Evolutionary conservation across 441 rosid genomes (phyloP).

Genomic region (Pelargonium fulgidum): DNA sequence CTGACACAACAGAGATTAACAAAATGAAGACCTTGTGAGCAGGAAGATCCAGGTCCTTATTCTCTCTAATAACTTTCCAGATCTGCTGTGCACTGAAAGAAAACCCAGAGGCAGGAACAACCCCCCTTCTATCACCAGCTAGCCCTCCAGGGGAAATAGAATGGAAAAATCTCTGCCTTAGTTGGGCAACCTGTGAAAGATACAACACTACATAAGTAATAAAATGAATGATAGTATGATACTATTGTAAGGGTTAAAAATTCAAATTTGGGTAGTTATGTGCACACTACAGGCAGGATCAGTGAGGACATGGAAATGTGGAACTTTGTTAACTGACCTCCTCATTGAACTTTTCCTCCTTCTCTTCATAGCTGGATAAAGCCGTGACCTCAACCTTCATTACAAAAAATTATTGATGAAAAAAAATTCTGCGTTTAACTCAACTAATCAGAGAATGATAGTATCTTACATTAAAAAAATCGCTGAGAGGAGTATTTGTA

Average conservation of each 20-base stretch:
- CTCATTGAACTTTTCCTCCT: conserved; percentile 65
- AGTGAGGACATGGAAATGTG: background rate
- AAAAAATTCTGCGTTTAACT: background rate
- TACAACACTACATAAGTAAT: conserved; percentile 10
- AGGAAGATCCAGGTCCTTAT: conserved; percentile 85
- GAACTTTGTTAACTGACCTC: conserved; percentile 43
- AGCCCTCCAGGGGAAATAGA: conserved; percentile 82
- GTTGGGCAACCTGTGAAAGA: conserved; percentile 53
- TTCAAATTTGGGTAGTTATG: conserved; percentile 2
- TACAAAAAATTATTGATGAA: conserved; percentile 14
- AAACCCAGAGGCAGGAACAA: conserved; percentile 85
- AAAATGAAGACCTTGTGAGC: conserved; percentile 58
- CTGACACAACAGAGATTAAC: conserved; percentile 10
- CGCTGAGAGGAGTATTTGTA: conserved; percentile 60
- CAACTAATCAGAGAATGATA: background rate
- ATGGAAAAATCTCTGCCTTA: conserved; percentile 68
- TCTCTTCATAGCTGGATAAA: conserved; percentile 75
- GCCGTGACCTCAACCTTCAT: conserved; percentile 78
- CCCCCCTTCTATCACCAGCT: conserved; percentile 70
- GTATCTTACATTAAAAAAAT: conserved; percentile 69
- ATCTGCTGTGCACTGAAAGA: conserved; percentile 70
- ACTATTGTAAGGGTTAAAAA: background rate
- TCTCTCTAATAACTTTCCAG: conserved; percentile 77
- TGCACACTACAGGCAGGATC: background rate
- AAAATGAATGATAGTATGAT: background rate